Conservation (phyloP, 345 rosid genomes). For the Syzygium jambos region DNA sequence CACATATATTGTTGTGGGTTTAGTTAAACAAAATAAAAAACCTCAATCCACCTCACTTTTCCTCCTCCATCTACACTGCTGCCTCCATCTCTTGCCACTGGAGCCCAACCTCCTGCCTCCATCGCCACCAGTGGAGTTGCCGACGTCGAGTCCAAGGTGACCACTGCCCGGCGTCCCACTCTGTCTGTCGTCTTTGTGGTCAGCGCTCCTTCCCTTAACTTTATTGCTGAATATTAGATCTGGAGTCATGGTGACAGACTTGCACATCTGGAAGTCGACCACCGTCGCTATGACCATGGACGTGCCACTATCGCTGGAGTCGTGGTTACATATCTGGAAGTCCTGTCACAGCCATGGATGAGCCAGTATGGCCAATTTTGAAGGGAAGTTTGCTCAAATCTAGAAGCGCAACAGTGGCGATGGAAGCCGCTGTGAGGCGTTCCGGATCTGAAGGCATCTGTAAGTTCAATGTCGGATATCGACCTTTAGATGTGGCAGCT, state of each 20-base stretch:
- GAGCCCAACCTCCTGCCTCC: not conserved
- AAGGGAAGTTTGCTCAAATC: no score
- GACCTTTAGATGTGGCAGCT: no score
- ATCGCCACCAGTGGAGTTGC: not conserved
- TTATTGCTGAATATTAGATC: not conserved
- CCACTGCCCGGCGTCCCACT: not conserved
- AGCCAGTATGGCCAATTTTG: not conserved
- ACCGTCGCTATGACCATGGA: not conserved
- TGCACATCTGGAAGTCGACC: not conserved
- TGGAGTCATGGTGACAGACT: not conserved
- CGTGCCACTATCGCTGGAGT: not conserved
- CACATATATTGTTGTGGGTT: no score
- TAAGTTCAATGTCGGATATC: not conserved
- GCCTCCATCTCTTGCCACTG: not conserved
- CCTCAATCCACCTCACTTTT: not conserved
- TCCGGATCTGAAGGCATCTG: not conserved
- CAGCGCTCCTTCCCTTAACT: not conserved
- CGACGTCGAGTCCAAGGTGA: not conserved
- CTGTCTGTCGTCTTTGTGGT: not conserved
- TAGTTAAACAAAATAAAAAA: no score
- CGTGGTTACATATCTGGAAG: not conserved
- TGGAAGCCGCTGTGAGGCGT: not conserved
- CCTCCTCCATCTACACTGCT: not conserved
- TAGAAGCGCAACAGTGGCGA: not conserved
- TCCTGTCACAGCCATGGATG: not conserved